Percentiles rank a stretch among this genome's conserved stretches.
These are phyloP conservation scores for Trichoderma reesei DNA, from an alignment of 495 filamentous ascomycete species.

Conservation along the genomic window DNA sequence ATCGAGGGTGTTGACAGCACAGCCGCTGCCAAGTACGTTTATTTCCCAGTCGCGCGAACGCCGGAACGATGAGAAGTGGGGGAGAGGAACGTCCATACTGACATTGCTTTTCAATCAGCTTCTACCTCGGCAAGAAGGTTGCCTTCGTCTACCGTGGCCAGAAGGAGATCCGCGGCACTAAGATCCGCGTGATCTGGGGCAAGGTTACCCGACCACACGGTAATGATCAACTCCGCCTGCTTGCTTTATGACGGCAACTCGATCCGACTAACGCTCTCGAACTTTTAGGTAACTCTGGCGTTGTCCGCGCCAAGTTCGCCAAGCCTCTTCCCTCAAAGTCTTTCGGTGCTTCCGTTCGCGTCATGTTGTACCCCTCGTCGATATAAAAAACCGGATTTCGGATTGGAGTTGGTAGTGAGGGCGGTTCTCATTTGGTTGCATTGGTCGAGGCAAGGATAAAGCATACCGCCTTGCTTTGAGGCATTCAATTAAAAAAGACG, in stretches of 20 bases:
- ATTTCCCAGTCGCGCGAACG: not conserved
- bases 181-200: constrained; percentile 98
- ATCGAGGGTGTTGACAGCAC: constrained; percentile 92
- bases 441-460: constrained; percentile 42
- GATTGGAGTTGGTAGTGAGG: constrained; percentile 45
- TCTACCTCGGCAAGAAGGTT: constrained; percentile 92
- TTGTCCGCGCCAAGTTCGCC: constrained; percentile 93
- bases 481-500: constrained; percentile 34
- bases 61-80: not conserved
- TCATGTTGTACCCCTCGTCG: constrained; percentile 96
- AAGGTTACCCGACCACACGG: constrained; percentile 93
- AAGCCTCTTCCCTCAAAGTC: constrained; percentile 87
- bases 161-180: constrained; percentile 86
- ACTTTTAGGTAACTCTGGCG: constrained; percentile 75
- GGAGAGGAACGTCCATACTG: constrained; percentile 13
- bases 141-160: constrained; percentile 94
- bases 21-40: constrained; percentile 69
- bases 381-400: constrained; percentile 42
- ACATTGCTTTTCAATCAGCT: constrained; percentile 37
- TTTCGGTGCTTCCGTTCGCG: constrained; percentile 91
- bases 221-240: constrained; percentile 27
- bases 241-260: constrained; percentile 4
- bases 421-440: constrained; percentile 47
- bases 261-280: constrained; percentile 15
- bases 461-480: constrained; percentile 34